phyloP scores from a whole-genome alignment of 768 basidiomycete genomes.

The Podaxis sp. region DNA sequence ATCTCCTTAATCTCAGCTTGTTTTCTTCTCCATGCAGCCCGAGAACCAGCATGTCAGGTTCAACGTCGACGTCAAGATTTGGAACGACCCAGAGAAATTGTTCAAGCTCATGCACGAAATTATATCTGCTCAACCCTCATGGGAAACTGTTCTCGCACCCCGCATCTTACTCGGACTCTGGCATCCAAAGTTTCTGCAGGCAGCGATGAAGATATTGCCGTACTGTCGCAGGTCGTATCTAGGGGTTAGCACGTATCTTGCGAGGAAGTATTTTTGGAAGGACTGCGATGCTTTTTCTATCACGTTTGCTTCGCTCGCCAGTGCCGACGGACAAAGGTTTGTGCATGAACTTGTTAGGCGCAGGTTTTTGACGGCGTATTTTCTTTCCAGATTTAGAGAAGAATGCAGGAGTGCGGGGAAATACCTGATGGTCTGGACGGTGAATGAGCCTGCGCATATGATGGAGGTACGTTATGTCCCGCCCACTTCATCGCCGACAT shows the following conservation, averaged over 20 bases:
- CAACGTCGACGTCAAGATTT: slow-evolving; percentile 92
- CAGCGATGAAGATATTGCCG: slow-evolving; percentile 73
- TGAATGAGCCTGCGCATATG: slow-evolving; percentile 87
- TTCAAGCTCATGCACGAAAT: slow-evolving; percentile 75
- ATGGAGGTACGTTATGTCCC: slow-evolving; percentile 62
- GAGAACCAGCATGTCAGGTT: slow-evolving; percentile 76
- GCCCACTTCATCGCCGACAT: neutral
- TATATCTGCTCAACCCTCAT: slow-evolving; percentile 63
- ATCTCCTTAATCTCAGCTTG: neutral
- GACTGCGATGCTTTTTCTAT: slow-evolving; percentile 87
- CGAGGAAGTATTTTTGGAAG: slow-evolving; percentile 87
- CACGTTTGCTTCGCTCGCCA: slow-evolving; percentile 68
- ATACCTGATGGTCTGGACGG: slow-evolving; percentile 93
- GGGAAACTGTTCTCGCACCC: slow-evolving; percentile 76
- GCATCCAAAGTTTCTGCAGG: slow-evolving; percentile 87
- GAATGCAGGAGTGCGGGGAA: slow-evolving; percentile 82
- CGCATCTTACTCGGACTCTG: slow-evolving; percentile 81
- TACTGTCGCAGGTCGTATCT: slow-evolving; percentile 88
- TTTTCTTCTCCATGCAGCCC: slow-evolving; percentile 38
- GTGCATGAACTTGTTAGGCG: slow-evolving; percentile 4
- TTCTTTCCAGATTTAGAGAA: slow-evolving; percentile 60
- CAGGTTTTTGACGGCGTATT: neutral
- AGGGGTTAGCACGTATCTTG: slow-evolving; percentile 67
- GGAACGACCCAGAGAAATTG: slow-evolving; percentile 84
- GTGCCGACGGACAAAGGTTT: slow-evolving; percentile 70